Evolutionary conservation across 2,329 filamentous ascomycete species (phyloP), one percentile per base, ranked within the genome.

Genomic region (Fusarium marasasianum): DNA sequence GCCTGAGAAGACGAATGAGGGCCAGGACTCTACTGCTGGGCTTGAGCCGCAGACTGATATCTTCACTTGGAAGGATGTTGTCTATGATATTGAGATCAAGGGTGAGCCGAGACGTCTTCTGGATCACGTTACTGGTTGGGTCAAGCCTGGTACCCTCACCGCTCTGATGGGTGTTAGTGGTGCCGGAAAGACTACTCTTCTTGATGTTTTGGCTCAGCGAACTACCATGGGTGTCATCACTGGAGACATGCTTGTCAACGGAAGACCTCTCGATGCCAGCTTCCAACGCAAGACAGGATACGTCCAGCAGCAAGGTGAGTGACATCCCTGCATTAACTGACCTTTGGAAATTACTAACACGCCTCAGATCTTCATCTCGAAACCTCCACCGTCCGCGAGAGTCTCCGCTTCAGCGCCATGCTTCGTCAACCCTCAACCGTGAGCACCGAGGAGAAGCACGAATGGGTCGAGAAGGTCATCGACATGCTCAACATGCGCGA

Each of bases 141-240:
- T 98, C 64, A 95, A 95, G 81, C 95, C 95, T 1, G 95, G 95
- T 37, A 97, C 93, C 3, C 84, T 97, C 40, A 97, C 94, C 7
- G 94, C 94, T 4, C 86, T 97, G 11, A 91, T 91, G 89, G 90
- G 91, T 45, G 89, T 91, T 1, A 90, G 79, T 29, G 84, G 84
- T 33, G 84, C 84, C 1, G 84, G 84, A 0, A 86, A 86, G 74
- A 86, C 84, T 4, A 86, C 84, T 0, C 80, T 86, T 11, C 76
- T 86, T 4, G 84, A 86, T 61, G 82, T 81, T 5, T 77, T 86
- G 9, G 84, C 84, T 5, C 82, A 85, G 50, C 84, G 91, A 22
- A 89, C 86, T 0, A 88, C 86, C 0, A 87, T 90, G 77, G 91
- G 91, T 18, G 88, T 92, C 5, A 86, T 92, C 15, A 91, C 89